Evolutionary conservation across 345 rosid genomes (phyloP), one percentile per base, ranked within the genome.

Genomic region (Erodium maritimum): DNA sequence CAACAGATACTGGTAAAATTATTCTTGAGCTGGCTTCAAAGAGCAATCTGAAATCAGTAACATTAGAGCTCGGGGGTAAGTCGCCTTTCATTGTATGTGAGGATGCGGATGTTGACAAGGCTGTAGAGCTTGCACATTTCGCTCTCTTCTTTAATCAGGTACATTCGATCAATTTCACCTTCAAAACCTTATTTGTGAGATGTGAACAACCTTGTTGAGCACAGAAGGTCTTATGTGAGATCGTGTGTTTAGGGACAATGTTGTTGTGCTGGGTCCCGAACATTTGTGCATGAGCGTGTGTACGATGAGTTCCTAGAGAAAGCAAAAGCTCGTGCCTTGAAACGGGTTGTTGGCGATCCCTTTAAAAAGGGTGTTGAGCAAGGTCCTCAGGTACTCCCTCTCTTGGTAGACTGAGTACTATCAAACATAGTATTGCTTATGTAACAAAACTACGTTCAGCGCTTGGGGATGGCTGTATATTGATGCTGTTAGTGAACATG

Each of bases 111-210:
- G 5, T 93, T 4, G 83, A 93, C 63, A 62, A 83, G 60, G 95
- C 96, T 54, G 99, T 89, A 56, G 99, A 93, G 80, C 83, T 67
- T 33, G 95, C 99, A 34, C 99, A 93, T 69, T 78, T 77, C 72
- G 96, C 99, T 54, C 71, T 93, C 65, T 93, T 93, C 82, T 93
- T 83, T 50, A 93, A 93, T 69, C 99, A 93, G 95, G 96, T 87
- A 53, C 60, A 45, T 34, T n/a, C 23, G 18, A 2, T 50, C 13
- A n/a, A 13, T 46, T 51, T 42, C 50, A 5, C n/a, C 3, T 0
- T 1, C 57, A 11, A 33, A 37, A 0, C 20, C 25, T 13, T 19
- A 6, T 66, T 5, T 21, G 4, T 21, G 8, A 64, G 33, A 62
- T 37, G 62, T n/a, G 33, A 60, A 48, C 11, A 21, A 13, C 3